Base-by-base conservation (phyloP, 2,329 filamentous ascomycete species). In the Beauveria medogensis region DNA sequence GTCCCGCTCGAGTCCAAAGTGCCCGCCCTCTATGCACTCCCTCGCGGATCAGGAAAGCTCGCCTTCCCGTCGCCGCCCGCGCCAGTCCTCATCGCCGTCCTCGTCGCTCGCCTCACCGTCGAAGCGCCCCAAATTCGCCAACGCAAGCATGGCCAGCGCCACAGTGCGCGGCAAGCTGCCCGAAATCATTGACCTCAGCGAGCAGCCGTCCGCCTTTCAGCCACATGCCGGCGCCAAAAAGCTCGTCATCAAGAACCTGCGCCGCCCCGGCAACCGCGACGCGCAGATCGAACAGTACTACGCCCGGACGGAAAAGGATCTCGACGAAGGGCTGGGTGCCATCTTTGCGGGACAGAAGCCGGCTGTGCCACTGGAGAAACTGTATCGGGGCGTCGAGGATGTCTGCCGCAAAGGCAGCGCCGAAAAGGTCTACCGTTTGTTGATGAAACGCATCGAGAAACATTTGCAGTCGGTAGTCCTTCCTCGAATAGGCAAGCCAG, bases 161-260 rank as follows among this genome's bases (percentile, higher is more conserved):
- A 73, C 70, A 69, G 72, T 72, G 65, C 71, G 70, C 67, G 75
- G 74, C 65, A 77, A 76, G 67, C 67, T 74, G 55, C 74, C 73
- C 64, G 73, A 76, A 60, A 69, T 68, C 24, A 64, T 73, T 61
- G 73, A 76, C 63, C 67, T 74, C 26, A 71, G 72, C 48, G 67
- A 68, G 62, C 65, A 63, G 26, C 69, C 73, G 22, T 71, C 74
- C 40, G 74, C 76, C 55, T 90, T 92, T 70, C 89, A 88, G 66
- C 87, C 91, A 14, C 85, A 90, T 68, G 80, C 82, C 12, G 92
- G 91, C 37, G 87, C 91, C 22, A 92, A 89, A 79, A 92, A 89
- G 74, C 82, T 99, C 51, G 84, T 93, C n/a, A 90, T 99, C 68
- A 96, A 96, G 82, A 97, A 97, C 71, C 82, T 97, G 65, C 86